Conservation (phyloP, 495 filamentous ascomycete genomes). For the Penicillium salamii region DNA sequence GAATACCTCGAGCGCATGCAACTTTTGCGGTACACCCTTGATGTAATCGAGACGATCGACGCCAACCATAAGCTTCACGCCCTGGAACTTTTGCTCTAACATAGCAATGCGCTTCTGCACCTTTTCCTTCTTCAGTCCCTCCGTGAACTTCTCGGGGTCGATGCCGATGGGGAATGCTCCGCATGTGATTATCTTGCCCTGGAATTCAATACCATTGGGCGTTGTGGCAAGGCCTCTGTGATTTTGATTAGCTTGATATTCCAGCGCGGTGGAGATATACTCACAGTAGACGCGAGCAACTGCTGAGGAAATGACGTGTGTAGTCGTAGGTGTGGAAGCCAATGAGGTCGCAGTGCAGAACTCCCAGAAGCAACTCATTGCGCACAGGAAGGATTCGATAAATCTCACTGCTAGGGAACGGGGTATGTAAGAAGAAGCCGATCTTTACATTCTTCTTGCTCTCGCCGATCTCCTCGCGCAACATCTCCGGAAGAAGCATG, state of each 20-base stretch:
- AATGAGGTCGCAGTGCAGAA: slow-evolving; percentile 88
- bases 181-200: slow-evolving; percentile 78
- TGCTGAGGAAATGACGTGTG: slow-evolving; percentile 89
- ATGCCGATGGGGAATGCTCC: slow-evolving; percentile 97
- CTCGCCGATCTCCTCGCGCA: slow-evolving; percentile 77
- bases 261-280: slow-evolving; percentile 19
- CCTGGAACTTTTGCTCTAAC: slow-evolving; percentile 87
- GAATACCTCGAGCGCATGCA: slow-evolving; percentile 94
- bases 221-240: slow-evolving; percentile 70
- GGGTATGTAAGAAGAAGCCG: slow-evolving; percentile 95
- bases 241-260: slow-evolving; percentile 9
- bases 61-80: slow-evolving; percentile 93
- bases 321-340: slow-evolving; percentile 98
- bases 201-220: slow-evolving; percentile 84
- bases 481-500: slow-evolving; percentile 92
- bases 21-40: slow-evolving; percentile 95
- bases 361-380: slow-evolving; percentile 78
- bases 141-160: slow-evolving; percentile 91
- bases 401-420: slow-evolving; percentile 96
- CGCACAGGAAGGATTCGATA: slow-evolving; percentile 92
- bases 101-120: slow-evolving; percentile 85
- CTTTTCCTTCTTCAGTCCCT: slow-evolving; percentile 77
- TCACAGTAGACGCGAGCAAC: slow-evolving; percentile 85
- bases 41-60: slow-evolving; percentile 97
- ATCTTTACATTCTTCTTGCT: slow-evolving; percentile 85